Percentiles rank a stretch among this genome's conserved stretches.
These are phyloP conservation scores for Mikania micrantha DNA, from an alignment of 129 eudicot species.

Conservation along the genomic window DNA sequence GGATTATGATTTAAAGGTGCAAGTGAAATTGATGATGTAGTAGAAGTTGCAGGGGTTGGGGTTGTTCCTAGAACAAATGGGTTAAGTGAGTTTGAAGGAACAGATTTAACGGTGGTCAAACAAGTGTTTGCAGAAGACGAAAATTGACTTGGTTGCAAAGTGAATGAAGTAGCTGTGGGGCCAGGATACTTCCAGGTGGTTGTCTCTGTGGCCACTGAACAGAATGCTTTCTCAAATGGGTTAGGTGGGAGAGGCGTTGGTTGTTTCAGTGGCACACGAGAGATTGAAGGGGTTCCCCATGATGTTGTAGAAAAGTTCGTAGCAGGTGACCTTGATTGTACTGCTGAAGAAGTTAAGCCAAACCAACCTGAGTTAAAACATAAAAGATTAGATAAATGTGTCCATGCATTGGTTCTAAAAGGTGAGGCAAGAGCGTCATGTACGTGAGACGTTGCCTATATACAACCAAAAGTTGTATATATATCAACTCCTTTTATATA, in stretches of 20 bases:
- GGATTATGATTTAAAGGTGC: neutral
- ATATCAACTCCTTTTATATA: no score
- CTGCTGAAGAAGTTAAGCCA: conserved; percentile 1
- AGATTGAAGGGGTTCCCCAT: neutral
- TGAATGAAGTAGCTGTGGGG: conserved; percentile 10
- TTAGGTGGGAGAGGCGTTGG: neutral
- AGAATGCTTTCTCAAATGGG: neutral
- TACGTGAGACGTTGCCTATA: no score
- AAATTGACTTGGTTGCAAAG: conserved; percentile 15
- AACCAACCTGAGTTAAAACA: conserved; percentile 13
- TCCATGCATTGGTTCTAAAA: neutral
- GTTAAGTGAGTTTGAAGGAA: neutral
- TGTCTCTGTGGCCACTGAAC: neutral
- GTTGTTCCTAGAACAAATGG: neutral
- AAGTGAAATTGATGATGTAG: neutral
- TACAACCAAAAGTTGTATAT: no score
- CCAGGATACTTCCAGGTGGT: conserved; percentile 12
- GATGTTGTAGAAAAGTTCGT: conserved; percentile 12
- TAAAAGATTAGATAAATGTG: neutral
- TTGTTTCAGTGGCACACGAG: neutral
- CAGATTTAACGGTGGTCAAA: neutral
- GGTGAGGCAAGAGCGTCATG: no score
- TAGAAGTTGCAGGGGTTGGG: neutral
- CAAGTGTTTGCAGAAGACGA: conserved; percentile 5
- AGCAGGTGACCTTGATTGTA: neutral